Conservation (phyloP, 352 stramenopile genomes). For the Phytopythium oedochilum region DNA sequence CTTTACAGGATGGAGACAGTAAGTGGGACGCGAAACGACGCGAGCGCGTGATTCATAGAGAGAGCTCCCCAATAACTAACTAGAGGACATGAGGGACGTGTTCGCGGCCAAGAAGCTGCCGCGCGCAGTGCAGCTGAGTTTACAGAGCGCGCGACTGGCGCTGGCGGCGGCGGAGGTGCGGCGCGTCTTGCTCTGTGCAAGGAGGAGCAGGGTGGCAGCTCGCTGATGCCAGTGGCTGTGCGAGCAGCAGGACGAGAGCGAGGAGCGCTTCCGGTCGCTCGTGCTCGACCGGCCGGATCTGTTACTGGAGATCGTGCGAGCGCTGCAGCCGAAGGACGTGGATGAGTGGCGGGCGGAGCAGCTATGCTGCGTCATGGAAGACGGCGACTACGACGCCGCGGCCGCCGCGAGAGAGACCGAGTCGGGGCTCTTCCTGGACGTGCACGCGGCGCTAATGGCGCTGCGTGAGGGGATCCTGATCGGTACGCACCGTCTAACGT, state of each 20-base stretch:
- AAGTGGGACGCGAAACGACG: conserved; percentile 7
- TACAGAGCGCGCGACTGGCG: conserved; percentile 31
- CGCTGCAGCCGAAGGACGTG: conserved; percentile 22
- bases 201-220: no score
- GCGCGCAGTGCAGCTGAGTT: conserved; percentile 35
- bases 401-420: conserved; percentile 54
- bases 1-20: background rate
- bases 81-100: conserved; percentile 47
- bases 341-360: conserved; percentile 33
- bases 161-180: conserved; percentile 22
- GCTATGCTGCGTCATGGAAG: conserved; percentile 42
- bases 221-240: no score
- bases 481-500: conserved; percentile 4
- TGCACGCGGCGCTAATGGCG: conserved; percentile 29
- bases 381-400: conserved; percentile 48
- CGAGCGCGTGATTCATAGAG: no score
- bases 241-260: conserved; percentile 22
- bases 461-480: conserved; percentile 29
- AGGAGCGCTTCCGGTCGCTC: conserved; percentile 43
- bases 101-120: conserved; percentile 47
- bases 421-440: conserved; percentile 56
- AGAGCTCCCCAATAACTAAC: no score
- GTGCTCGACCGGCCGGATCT: conserved; percentile 36
- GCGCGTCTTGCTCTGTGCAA: background rate
- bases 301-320: conserved; percentile 20